Base-by-base conservation (phyloP, 2,329 filamentous ascomycete species). In the Penicillium griseofulvum region DNA sequence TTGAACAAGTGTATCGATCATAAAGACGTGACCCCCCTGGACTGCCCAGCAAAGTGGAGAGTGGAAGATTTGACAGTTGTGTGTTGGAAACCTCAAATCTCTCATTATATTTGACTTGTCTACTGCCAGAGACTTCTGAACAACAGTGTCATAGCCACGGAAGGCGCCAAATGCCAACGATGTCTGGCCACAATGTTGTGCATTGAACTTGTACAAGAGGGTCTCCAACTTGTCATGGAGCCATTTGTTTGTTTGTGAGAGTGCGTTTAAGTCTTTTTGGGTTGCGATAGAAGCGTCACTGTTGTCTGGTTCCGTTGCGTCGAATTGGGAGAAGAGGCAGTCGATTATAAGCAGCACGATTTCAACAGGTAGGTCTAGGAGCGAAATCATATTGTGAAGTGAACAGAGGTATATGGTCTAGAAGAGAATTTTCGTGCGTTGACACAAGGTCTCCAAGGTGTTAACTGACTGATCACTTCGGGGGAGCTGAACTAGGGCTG, bases 31-130 rank as follows among this genome's bases (percentile, higher is more conserved):
- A 12, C 48, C 48, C n/a, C 48, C 38, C 10, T 43, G 38, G 11
- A 24, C 48, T 34, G 48, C 48, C 48, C 48, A 51, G 29, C 38
- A 51, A 26, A 51, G 29, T 19, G 48, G 48, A n/a, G 22, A 12
- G n/a, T 51, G 48, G 8, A 22, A 17, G 16, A 34, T 16, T 24
- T 16, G 3, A 34, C 28, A 46, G 29, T n/a, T 5, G 16, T 19
- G 14, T 22, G 43, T 33, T 22, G 29, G 17, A 34, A 46, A 34
- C 2, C 12, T 11, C 12, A 46, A 10, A n/a, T 33, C 17, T n/a
- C 17, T 14, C 2, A 4, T 24, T 24, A n/a, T 46, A 2, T 33
- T 12, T 17, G 42, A 36, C 14, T 31, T 5, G 44, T 33, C 33
- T 47, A 19, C 31, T 14, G 44, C 44, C 39, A 51, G 26, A 12